Base-by-base conservation (phyloP, 1,139 yeast genomes). In the Yamadazyma kanchanaburiensis region DNA sequence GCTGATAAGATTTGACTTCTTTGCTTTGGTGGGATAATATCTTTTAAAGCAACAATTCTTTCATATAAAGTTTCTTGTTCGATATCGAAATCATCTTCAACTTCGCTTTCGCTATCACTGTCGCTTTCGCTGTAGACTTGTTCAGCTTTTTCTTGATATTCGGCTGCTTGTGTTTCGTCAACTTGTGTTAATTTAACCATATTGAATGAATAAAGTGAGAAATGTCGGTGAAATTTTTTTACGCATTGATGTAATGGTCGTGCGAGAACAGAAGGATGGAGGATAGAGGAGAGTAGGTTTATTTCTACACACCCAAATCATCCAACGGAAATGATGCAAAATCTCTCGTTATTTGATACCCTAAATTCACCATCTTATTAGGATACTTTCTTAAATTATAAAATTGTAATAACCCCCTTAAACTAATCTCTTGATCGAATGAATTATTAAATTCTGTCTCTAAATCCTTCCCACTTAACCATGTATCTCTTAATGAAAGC, bases 11-110 rank as follows among this genome's bases (percentile, higher is more conserved):
- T 45, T 42, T 61, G 56, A 35, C 64, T 68, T 68, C 97, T 82
- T 60, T 85, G 89, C 48, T 76, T 74, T 45, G 97, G 97, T 25
- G 96, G 87, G 37, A 91, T 70, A 37, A 89, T 86, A 56, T 91
- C 97, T 62, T 80, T 87, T 49, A 91, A 75, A 32, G 99, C 98
- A 40, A 77, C 77, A 43, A 91, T 60, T 71, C 99, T 83, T 48
- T 91, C 98, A 40, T 71, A 63, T 22, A 94, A 48, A 26, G 96
- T 81, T 68, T 91, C 98, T 51, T 80, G 77, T 49, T 80, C 84
- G 46, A 79, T 65, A 53, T 81, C 91, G 45, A 82, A 87, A 43
- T 84, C 94, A 31, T 77, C 84, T 33, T 74, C 81, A 35, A 75
- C 77, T 36, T 77, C 81, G 29, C 74, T 77, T 20, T 77, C 88